phyloP scores from a whole-genome alignment of 2,329 filamentous ascomycete species.

The Pestalotiopsis sp. region DNA sequence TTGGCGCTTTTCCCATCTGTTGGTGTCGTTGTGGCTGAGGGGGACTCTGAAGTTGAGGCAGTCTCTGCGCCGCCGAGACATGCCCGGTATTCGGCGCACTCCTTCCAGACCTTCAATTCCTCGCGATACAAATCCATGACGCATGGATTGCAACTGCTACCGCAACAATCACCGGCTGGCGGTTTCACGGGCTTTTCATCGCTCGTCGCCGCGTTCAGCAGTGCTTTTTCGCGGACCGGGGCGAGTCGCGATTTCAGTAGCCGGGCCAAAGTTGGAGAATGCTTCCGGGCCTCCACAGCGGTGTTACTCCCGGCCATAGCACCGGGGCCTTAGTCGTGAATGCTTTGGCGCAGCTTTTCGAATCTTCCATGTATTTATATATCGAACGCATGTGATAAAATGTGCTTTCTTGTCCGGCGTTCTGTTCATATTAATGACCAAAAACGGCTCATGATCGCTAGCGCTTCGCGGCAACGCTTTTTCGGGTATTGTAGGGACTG shows the following conservation, averaged over 20 bases:
- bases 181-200: slow-evolving; percentile 9
- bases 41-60: not conserved
- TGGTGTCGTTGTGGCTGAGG: not conserved
- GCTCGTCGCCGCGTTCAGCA: not conserved
- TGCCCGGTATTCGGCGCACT: slow-evolving; percentile 10
- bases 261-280: slow-evolving; percentile 8
- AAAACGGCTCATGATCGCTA: not conserved
- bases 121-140: slow-evolving; percentile 13
- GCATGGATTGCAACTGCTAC: slow-evolving; percentile 14
- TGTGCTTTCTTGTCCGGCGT: not conserved
- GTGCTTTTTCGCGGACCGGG: slow-evolving; percentile 8
- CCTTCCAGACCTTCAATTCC: slow-evolving; percentile 13
- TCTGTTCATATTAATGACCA: not conserved
- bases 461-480: not conserved
- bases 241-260: slow-evolving; percentile 12
- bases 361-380: not conserved
- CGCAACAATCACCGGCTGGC: slow-evolving; percentile 11
- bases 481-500: not conserved
- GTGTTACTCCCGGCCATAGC: not conserved
- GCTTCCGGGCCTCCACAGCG: not conserved
- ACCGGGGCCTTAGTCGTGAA: not conserved
- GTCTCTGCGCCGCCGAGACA: not conserved
- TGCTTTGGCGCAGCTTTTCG: not conserved
- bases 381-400: not conserved
- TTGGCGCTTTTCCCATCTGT: not conserved